Evolutionary conservation across 2,329 filamentous ascomycete species (phyloP), one percentile per base, ranked within the genome.

Genomic region (Neonectria faginata): DNA sequence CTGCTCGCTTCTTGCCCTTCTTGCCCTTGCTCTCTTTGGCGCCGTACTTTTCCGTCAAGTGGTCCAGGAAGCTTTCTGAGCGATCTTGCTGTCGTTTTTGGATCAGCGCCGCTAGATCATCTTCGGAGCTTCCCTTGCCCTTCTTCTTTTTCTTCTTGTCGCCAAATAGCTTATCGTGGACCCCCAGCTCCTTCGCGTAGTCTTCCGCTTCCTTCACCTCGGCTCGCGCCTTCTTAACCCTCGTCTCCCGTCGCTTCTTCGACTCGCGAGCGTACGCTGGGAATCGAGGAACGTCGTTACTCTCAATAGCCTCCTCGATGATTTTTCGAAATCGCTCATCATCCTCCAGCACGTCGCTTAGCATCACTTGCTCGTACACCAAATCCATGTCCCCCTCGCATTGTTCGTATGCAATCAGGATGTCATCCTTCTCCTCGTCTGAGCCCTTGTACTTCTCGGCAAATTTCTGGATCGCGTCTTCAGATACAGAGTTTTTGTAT

Each of bases 301-400:
- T 84, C 39, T 85, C 83, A 73, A 99, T 96, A 3, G 94, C 96
- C 39, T 88, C 84, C 74, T 97, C 88, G 59, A 99, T 93, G 48
- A 97, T 92, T 16, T 75, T 79, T 14, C 93, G 86, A 80, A 97
- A 97, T 9, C 96, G 86, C 59, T 91, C 90, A 71, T 99, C 96
- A 70, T 99, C 96, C 58, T 91, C 89, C 2, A 93, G 76, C 10
- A 94, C 89, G 74, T 95, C 87, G 71, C 93, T 97, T 48, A 97
- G 85, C 89, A 99, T 97, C 44, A 99, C 91, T 0, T 83, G 82
- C 75, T 94, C 88, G 79, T 97, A 98, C 1, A 99, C 81, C 18
- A 79, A 80, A 72, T 91, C 88, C 88, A 98, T 89, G 66, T 92
- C 84, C 36, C 96, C 96, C 75, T 93, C 84, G 74, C 81, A 82